Evolutionary conservation across 495 filamentous ascomycete species (phyloP).

Genomic region (Aspergillus steynii): DNA sequence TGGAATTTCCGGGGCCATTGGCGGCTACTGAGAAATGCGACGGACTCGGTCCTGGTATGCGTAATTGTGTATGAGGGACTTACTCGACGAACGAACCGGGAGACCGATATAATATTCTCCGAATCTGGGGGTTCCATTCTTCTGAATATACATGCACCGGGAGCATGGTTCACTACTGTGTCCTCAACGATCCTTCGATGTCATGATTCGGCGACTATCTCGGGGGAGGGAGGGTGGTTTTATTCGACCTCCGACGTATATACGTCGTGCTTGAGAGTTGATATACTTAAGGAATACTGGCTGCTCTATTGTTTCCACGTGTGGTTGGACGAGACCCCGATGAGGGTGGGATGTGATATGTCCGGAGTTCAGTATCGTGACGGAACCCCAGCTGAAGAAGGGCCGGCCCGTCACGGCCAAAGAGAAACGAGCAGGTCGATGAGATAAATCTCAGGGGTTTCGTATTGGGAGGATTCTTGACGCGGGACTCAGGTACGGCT

Average conservation of each 20-base stretch:
- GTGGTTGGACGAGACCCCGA: too few species aligned
- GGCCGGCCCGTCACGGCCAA: conserved; percentile 16
- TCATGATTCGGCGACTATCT: background rate
- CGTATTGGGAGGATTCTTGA: too few species aligned
- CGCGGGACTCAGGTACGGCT: too few species aligned
- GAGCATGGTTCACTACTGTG: background rate
- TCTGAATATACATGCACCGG: background rate
- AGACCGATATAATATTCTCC: conserved; percentile 5
- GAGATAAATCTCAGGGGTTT: too few species aligned
- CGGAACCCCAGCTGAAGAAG: conserved; percentile 10
- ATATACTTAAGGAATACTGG: too few species aligned
- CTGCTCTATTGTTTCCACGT: too few species aligned
- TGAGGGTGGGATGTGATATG: too few species aligned
- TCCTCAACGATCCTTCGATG: background rate
- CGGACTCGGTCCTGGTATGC: too few species aligned
- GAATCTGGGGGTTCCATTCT: background rate
- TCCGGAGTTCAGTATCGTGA: background rate
- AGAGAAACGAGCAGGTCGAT: conserved; percentile 5
- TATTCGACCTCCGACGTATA: too few species aligned
- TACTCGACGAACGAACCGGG: conserved; percentile 21
- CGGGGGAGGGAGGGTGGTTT: too few species aligned
- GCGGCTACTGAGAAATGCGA: conserved; percentile 37
- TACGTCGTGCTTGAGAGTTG: too few species aligned
- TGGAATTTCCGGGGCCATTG: conserved; percentile 36
- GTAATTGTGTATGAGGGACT: conserved; percentile 14